Percentiles rank a stretch among this genome's conserved stretches.
These are phyloP conservation scores for Aaosphaeria arxii DNA, from an alignment of 2,329 filamentous ascomycete genomes.

Conservation along the genomic window DNA sequence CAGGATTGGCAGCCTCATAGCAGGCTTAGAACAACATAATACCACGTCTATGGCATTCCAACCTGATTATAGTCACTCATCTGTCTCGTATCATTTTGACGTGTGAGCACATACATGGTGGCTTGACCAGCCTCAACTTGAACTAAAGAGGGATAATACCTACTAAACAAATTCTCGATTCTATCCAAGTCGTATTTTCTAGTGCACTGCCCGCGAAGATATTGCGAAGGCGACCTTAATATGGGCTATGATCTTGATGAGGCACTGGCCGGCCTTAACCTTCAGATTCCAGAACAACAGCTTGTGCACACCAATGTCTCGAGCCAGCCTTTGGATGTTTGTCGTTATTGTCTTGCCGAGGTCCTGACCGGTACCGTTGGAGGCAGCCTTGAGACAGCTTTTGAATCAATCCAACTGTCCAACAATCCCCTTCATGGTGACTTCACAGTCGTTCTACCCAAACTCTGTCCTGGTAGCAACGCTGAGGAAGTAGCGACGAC, in stretches of 20 bases:
- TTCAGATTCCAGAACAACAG: constrained; percentile 7
- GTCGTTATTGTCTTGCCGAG: constrained; percentile 18
- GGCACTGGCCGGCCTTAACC: constrained; percentile 1
- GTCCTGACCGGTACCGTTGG: constrained; percentile 12
- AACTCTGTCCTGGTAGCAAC: constrained; percentile 20
- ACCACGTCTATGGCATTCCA: too few species aligned
- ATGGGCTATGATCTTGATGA: constrained; percentile 6
- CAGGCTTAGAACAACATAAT: too few species aligned
- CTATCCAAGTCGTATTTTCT: not conserved
- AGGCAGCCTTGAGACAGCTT: constrained; percentile 15
- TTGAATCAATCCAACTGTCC: constrained; percentile 25
- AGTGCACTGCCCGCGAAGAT: not conserved
- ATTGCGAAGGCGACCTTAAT: not conserved
- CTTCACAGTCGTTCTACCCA: constrained; percentile 23
- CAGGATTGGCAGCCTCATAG: too few species aligned
- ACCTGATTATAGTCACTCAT: not conserved
- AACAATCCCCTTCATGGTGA: constrained; percentile 31
- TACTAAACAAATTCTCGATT: not conserved
- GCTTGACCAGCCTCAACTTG: not conserved
- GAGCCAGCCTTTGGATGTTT: constrained; percentile 25
- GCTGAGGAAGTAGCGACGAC: constrained; percentile 11
- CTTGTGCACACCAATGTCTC: constrained; percentile 7
- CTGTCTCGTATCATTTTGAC: not conserved
- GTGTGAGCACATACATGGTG: not conserved
- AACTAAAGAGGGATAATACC: too few species aligned